Evolutionary conservation across 116 monocot species (phyloP).

Genomic region (Papilionanthe hybrid): DNA sequence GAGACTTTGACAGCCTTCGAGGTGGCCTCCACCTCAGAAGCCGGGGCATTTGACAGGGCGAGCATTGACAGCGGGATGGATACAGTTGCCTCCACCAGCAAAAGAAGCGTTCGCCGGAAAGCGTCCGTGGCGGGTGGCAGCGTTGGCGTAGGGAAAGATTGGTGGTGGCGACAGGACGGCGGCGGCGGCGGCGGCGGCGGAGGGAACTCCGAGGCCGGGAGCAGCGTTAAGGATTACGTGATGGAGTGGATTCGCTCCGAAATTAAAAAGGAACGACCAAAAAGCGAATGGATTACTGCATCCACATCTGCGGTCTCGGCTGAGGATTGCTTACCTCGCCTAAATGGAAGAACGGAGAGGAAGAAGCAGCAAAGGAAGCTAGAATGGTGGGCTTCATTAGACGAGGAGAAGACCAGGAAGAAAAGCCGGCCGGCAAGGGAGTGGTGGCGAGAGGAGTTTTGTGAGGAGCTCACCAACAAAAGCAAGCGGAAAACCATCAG

Average conservation of each 20-base stretch:
- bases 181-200: conserved; percentile 24
- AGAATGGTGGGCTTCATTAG: conserved; percentile 72
- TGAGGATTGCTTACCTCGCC: conserved; percentile 23
- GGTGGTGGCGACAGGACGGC: conserved; percentile 62
- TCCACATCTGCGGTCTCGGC: conserved; percentile 10
- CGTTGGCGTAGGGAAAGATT: conserved; percentile 41
- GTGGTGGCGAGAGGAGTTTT: conserved; percentile 98
- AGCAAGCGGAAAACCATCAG: conserved; percentile 25
- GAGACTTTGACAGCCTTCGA: conserved; percentile 20
- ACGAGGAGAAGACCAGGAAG: conserved; percentile 49
- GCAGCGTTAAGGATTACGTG: conserved; percentile 82
- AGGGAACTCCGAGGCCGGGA: conserved; percentile 27
- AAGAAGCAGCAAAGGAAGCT: conserved; percentile 42
- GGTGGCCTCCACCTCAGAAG: conserved; percentile 52
- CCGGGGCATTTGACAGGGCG: conserved; percentile 41
- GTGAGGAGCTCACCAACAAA: conserved; percentile 83
- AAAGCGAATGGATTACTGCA: conserved; percentile 39
- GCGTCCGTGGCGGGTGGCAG: not conserved
- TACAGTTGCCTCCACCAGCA: not conserved
- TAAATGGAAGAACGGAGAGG: conserved; percentile 23
- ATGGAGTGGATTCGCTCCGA: conserved; percentile 98
- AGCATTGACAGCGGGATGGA: conserved; percentile 53
- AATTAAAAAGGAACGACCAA: conserved; percentile 83
- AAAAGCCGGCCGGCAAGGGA: conserved; percentile 64
- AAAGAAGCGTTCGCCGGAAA: conserved; percentile 20